phyloP scores from a whole-genome alignment of 2,329 filamentous ascomycete species.

The Microdochium nivale region DNA sequence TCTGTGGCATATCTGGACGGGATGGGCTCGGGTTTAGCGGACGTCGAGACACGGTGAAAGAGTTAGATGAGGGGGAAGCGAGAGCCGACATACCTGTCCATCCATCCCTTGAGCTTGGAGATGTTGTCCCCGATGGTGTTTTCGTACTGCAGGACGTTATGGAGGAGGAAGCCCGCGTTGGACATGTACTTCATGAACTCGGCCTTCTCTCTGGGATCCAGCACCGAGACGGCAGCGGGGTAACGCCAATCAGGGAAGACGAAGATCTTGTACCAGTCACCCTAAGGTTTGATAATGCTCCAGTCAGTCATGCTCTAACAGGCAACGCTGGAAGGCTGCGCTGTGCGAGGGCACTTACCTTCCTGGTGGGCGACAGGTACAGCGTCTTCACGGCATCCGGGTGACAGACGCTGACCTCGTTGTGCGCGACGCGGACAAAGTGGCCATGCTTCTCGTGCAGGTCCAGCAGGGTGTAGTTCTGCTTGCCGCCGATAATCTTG shows the following conservation, averaged over 20 bases:
- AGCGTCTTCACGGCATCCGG: not conserved
- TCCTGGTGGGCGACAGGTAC: not conserved
- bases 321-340: not conserved
- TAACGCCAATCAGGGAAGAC: constrained; percentile 6
- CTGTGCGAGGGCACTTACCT: constrained; percentile 1
- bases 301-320: not conserved
- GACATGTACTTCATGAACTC: constrained; percentile 3
- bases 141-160: not conserved
- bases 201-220: constrained; percentile 6
- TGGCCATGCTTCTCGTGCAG: constrained; percentile 6
- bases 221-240: constrained; percentile 5
- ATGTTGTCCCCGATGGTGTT: not conserved
- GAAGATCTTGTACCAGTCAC: constrained; percentile 3
- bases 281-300: not conserved
- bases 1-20: not conserved
- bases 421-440: constrained; percentile 2
- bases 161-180: not conserved
- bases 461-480: constrained; percentile 1
- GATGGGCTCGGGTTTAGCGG: not conserved
- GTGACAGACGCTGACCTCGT: constrained; percentile 3
- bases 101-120: not conserved
- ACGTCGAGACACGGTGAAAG: not conserved
- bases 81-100: not conserved
- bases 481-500: constrained; percentile 4
- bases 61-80: not conserved